Percentiles rank a stretch among this genome's conserved stretches.
Conservation (phyloP, 116 monocot genomes). For the Dioscorea cayenensis region DNA sequence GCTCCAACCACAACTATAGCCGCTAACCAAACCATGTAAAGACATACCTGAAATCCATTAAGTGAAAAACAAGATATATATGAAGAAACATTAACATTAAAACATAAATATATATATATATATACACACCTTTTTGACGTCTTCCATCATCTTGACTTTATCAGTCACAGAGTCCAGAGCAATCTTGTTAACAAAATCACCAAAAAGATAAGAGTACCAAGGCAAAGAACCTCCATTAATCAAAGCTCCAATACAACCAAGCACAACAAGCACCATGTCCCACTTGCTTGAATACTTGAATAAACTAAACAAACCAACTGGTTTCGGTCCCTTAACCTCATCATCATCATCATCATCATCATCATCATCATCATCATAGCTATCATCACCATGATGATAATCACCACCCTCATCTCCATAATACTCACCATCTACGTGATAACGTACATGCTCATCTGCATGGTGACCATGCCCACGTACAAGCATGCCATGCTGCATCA, state of each 20-base stretch:
- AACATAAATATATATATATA: background rate
- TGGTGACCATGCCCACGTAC: background rate
- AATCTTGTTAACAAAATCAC: conserved; percentile 38
- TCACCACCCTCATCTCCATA: background rate
- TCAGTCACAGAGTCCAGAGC: conserved; percentile 16
- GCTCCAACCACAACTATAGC: conserved; percentile 33
- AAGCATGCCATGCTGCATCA: background rate
- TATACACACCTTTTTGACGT: conserved; percentile 22
- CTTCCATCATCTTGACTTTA: conserved; percentile 35
- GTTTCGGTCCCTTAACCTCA: conserved; percentile 1
- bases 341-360: conserved; percentile 7
- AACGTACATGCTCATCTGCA: background rate
- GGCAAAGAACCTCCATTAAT: conserved; percentile 44
- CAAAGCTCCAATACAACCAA: conserved; percentile 44
- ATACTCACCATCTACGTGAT: no score
- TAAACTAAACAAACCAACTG: conserved; percentile 27
- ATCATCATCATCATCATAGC: background rate
- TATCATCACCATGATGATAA: background rate
- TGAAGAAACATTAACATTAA: background rate
- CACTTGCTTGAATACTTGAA: conserved; percentile 33
- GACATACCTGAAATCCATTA: conserved; percentile 16
- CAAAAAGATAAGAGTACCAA: conserved; percentile 48
- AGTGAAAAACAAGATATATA: background rate
- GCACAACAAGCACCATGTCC: conserved; percentile 33
- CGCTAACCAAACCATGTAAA: conserved; percentile 25